Evolutionary conservation across 2,329 filamentous ascomycete species (phyloP).

Genomic region (Monilinia aucupariae): DNA sequence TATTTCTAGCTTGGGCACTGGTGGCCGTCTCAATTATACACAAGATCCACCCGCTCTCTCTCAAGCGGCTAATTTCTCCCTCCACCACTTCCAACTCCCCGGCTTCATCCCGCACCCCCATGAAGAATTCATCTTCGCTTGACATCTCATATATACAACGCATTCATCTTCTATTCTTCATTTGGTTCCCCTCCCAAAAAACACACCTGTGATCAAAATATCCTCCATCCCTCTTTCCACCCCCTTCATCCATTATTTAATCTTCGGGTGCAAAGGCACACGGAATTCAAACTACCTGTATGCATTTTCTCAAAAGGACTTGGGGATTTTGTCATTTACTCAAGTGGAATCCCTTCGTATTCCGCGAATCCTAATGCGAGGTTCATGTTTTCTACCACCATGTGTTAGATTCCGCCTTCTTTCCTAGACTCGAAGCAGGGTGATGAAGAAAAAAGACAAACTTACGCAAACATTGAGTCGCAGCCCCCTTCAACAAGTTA

Average conservation of each 20-base stretch:
- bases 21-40: neutral
- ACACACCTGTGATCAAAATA: neutral
- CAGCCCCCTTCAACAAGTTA: conserved; percentile 88
- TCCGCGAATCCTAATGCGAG: conserved; percentile 82
- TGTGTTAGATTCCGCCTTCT: neutral
- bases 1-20: neutral
- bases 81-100: neutral
- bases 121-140: neutral
- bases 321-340: conserved; percentile 25
- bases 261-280: conserved; percentile 10
- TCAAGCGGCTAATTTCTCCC: too few species aligned
- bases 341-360: conserved; percentile 74
- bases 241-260: neutral
- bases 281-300: conserved; percentile 16
- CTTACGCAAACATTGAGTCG: conserved; percentile 86
- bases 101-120: neutral
- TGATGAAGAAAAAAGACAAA: conserved; percentile 31
- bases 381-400: conserved; percentile 76
- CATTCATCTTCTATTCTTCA: neutral
- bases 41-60: neutral
- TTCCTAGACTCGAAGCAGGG: conserved; percentile 14
- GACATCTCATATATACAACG: neutral
- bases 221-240: neutral
- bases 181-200: neutral
- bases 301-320: conserved; percentile 6